Evolutionary conservation across 225 moss, liverwort and hornwort genomes (phyloP).

Genomic region (Bryoerythrophyllum caledonicum): DNA sequence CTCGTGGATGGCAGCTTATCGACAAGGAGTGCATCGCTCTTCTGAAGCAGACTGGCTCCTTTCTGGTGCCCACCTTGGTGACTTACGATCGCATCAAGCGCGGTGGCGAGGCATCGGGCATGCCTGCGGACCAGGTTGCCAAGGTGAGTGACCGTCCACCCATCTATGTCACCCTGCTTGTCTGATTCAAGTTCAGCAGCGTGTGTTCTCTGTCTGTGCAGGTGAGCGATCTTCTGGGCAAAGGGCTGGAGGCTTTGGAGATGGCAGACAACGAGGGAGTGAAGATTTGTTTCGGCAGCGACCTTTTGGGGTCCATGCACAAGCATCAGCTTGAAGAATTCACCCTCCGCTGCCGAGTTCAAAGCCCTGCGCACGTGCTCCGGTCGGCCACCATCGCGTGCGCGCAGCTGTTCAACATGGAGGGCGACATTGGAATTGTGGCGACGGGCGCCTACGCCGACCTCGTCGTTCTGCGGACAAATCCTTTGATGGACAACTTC

Average conservation of each 20-base stretch:
- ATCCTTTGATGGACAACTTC: constrained; percentile 47
- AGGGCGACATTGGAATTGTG: constrained; percentile 52
- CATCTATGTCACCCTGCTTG: neutral
- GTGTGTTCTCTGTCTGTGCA: constrained; percentile 14
- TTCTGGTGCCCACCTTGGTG: constrained; percentile 65
- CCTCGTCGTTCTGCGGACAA: constrained; percentile 44
- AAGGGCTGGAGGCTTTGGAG: constrained; percentile 50
- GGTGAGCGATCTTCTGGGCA: constrained; percentile 54
- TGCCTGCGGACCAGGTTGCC: constrained; percentile 54
- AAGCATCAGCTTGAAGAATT: constrained; percentile 59
- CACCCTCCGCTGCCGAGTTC: constrained; percentile 47
- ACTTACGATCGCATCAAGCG: constrained; percentile 63
- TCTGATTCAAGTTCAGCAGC: neutral
- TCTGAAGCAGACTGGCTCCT: constrained; percentile 39
- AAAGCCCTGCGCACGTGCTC: constrained; percentile 46
- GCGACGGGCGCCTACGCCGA: constrained; percentile 53
- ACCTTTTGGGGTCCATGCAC: constrained; percentile 64
- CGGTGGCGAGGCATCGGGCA: constrained; percentile 51
- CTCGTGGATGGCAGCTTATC: constrained; percentile 34
- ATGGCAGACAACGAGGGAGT: constrained; percentile 52
- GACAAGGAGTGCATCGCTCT: constrained; percentile 58
- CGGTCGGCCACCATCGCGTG: constrained; percentile 58
- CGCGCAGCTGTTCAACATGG: constrained; percentile 60
- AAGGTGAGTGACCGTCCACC: constrained; percentile 32
- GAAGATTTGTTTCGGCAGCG: constrained; percentile 61